Evolutionary conservation across 2,329 filamentous ascomycete genomes (phyloP).

Genomic region (Akanthomyces muscarius): DNA sequence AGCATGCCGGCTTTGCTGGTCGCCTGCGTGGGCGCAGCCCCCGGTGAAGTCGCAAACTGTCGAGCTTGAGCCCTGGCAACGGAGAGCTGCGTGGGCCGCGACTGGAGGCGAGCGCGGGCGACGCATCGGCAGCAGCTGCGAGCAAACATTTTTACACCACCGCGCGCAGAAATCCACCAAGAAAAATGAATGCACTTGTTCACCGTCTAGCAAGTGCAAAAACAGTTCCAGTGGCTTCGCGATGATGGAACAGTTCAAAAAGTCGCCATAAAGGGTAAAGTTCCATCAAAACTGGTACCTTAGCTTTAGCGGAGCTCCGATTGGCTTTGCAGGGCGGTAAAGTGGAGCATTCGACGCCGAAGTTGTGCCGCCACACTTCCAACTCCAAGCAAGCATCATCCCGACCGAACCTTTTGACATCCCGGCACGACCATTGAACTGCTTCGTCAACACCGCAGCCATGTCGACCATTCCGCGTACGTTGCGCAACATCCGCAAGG

Average conservation of each 20-base stretch:
- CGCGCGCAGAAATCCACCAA: background rate
- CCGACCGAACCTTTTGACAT: constrained; percentile 17
- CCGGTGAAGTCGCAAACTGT: constrained; percentile 37
- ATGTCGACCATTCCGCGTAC: constrained; percentile 95
- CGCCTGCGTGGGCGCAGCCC: constrained; percentile 18
- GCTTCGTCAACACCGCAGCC: constrained; percentile 33
- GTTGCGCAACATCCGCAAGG: constrained; percentile 77
- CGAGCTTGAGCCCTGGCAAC: constrained; percentile 36
- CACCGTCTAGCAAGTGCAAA: background rate
- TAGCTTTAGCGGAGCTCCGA: background rate
- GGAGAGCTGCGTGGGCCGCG: constrained; percentile 27
- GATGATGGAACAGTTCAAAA: background rate
- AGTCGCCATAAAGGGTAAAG: constrained; percentile 12
- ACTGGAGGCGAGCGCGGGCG: constrained; percentile 25
- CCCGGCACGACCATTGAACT: constrained; percentile 24
- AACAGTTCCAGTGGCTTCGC: background rate
- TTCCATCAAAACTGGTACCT: background rate
- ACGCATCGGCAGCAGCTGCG: constrained; percentile 33
- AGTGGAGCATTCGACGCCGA: constrained; percentile 21
- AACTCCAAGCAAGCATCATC: constrained; percentile 20
- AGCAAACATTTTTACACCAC: constrained; percentile 30
- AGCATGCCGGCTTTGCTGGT: constrained; percentile 38
- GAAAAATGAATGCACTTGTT: background rate
- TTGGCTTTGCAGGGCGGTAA: background rate
- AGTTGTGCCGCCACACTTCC: constrained; percentile 29